Conservation (phyloP, 1,139 yeast genomes). For the Hyphopichia fennica region DNA sequence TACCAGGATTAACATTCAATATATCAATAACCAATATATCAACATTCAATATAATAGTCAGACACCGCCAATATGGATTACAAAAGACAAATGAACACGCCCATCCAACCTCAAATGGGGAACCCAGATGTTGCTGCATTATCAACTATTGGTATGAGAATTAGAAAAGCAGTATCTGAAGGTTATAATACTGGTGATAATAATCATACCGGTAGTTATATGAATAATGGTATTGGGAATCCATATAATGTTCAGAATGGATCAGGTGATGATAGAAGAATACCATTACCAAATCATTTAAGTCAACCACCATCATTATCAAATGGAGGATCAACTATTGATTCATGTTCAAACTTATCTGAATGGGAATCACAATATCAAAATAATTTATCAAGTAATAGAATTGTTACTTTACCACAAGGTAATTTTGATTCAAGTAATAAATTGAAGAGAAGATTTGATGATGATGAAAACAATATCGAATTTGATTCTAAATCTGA, state of each 20-base stretch:
- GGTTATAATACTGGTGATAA: slow-evolving; percentile 47
- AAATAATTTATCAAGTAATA: no score
- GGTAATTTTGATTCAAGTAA: slow-evolving; percentile 19
- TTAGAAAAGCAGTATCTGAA: slow-evolving; percentile 64
- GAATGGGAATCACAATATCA: slow-evolving; percentile 43
- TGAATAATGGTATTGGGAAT: not conserved
- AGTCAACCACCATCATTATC: slow-evolving; percentile 41
- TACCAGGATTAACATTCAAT: no score
- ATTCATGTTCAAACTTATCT: slow-evolving; percentile 44
- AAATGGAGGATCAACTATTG: slow-evolving; percentile 41
- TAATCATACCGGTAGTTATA: slow-evolving; percentile 3
- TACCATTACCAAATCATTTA: slow-evolving; percentile 52
- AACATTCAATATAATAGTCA: no score
- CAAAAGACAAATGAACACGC: slow-evolving; percentile 20
- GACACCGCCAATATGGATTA: slow-evolving; percentile 5
- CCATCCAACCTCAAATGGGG: slow-evolving; percentile 9
- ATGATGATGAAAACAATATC: slow-evolving; percentile 26
- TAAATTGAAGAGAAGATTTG: slow-evolving; percentile 37
- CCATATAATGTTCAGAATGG: slow-evolving; percentile 1
- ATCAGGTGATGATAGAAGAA: slow-evolving; percentile 28
- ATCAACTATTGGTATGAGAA: slow-evolving; percentile 66
- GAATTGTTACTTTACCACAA: slow-evolving; percentile 35
- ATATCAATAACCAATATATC: no score
- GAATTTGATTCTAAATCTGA: no score
- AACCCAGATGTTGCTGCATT: slow-evolving; percentile 30